A percentile compares a stretch with the other conserved stretches of the same genome.
Evolutionary conservation across 495 filamentous ascomycete species (phyloP).

Genomic region (Talaromyces ruber): DNA sequence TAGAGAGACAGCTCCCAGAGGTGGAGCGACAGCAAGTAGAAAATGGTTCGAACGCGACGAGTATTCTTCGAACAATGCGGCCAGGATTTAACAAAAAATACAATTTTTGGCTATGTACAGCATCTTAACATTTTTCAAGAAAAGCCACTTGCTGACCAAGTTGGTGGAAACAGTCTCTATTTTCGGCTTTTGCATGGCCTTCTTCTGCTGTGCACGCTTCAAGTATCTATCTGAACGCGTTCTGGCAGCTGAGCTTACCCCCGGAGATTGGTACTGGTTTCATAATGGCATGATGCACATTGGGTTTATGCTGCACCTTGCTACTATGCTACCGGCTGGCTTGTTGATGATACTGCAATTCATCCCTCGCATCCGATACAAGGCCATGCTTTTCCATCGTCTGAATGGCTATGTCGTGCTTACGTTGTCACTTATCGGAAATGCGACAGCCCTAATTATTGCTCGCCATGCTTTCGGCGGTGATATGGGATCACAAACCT

Average conservation of each 20-base stretch:
- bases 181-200: neutral
- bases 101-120: neutral
- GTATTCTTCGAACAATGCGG: neutral
- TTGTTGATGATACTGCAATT: conserved; percentile 43
- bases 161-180: neutral
- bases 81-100: neutral
- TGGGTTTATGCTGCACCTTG: conserved; percentile 41
- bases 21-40: neutral
- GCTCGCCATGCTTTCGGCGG: conserved; percentile 36
- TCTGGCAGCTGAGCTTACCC: conserved; percentile 9
- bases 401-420: conserved; percentile 43
- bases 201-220: neutral
- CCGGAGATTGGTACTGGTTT: conserved; percentile 45
- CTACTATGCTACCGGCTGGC: conserved; percentile 31
- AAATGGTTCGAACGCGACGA: neutral
- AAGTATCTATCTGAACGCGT: neutral
- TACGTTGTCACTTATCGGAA: conserved; percentile 26
- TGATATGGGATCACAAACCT: conserved; percentile 25
- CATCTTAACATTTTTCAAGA: neutral
- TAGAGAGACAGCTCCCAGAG: neutral
- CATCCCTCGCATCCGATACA: conserved; percentile 40
- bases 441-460: conserved; percentile 35
- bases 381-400: conserved; percentile 36
- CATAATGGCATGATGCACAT: conserved; percentile 21
- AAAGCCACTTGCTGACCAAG: neutral